These are phyloP conservation scores for Candida manassasensis DNA, from an alignment of 805 yeast species.

Conservation along the genomic window DNA sequence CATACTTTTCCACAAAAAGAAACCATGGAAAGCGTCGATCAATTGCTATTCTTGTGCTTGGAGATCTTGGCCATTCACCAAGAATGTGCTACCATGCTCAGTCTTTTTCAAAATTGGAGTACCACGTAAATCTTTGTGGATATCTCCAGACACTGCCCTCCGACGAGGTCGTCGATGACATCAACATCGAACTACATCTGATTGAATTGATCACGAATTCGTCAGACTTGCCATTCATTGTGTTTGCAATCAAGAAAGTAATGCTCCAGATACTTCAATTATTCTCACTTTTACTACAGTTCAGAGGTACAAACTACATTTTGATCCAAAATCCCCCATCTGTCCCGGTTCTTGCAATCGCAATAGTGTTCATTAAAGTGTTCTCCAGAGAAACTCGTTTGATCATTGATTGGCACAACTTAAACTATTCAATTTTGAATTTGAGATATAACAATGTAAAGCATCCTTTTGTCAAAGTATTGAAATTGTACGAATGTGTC, in stretches of 20 bases:
- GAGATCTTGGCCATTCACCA: constrained; percentile 94
- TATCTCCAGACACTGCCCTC: constrained; percentile 61
- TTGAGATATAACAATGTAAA: constrained; percentile 49
- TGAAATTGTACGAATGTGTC: constrained; percentile 57
- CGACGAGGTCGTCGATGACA: constrained; percentile 43
- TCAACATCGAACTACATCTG: constrained; percentile 47
- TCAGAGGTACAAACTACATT: constrained; percentile 62
- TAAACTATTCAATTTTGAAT: constrained; percentile 79
- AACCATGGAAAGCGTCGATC: constrained; percentile 36
- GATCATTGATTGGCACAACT: constrained; percentile 94
- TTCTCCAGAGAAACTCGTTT: constrained; percentile 53
- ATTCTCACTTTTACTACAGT: constrained; percentile 42
- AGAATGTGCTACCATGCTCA: constrained; percentile 88
- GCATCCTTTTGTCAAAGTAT: constrained; percentile 59
- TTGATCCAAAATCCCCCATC: constrained; percentile 91
- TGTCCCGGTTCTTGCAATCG: constrained; percentile 70
- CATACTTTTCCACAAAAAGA: constrained; percentile 25
- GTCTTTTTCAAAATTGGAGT: constrained; percentile 66
- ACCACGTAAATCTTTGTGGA: constrained; percentile 80
- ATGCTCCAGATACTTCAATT: constrained; percentile 49
- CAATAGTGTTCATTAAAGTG: constrained; percentile 47
- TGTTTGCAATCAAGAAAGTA: constrained; percentile 59
- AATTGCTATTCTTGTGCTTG: constrained; percentile 76
- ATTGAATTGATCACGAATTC: constrained; percentile 39
- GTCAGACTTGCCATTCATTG: constrained; percentile 44